Conservation (phyloP, 108 stramenopile genomes). For the Cafeteria roenbergensis region DNA sequence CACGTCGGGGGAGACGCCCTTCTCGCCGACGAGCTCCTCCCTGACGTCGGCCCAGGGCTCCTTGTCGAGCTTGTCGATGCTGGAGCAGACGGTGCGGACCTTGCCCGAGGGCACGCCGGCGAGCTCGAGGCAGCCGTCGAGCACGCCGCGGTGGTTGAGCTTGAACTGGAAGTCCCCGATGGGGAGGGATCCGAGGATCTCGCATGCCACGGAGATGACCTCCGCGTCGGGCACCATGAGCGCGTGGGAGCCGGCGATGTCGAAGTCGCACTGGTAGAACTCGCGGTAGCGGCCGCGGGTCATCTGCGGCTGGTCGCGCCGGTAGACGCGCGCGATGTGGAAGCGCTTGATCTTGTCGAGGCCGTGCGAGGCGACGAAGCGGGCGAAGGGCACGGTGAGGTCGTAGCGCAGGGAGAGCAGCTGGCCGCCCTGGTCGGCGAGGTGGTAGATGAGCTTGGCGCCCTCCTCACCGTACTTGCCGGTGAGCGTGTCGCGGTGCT, state of each 20-base stretch:
- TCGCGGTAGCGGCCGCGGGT: conserved; percentile 68
- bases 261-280: conserved; percentile 86
- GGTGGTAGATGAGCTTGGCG: conserved; percentile 72
- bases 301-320: conserved; percentile 66
- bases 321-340: conserved; percentile 76
- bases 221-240: conserved; percentile 76
- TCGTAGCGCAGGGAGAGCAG: conserved; percentile 63
- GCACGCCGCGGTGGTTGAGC: conserved; percentile 66
- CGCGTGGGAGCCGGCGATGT: conserved; percentile 58
- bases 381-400: conserved; percentile 76
- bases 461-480: conserved; percentile 82
- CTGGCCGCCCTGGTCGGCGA: conserved; percentile 78
- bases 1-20: conserved; percentile 58
- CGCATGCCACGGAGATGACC: conserved; percentile 62
- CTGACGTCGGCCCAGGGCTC: conserved; percentile 64
- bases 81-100: conserved; percentile 70
- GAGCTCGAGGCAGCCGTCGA: conserved; percentile 72
- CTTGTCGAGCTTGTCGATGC: conserved; percentile 85
- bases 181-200: conserved; percentile 63
- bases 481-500: conserved; percentile 70
- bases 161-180: conserved; percentile 73
- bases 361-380: conserved; percentile 65
- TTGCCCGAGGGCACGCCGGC: conserved; percentile 70
- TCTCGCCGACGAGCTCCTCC: conserved; percentile 63
- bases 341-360: conserved; percentile 75